Conservation (phyloP, 2,329 filamentous ascomycete species). For the Colletotrichum sublineola region DNA sequence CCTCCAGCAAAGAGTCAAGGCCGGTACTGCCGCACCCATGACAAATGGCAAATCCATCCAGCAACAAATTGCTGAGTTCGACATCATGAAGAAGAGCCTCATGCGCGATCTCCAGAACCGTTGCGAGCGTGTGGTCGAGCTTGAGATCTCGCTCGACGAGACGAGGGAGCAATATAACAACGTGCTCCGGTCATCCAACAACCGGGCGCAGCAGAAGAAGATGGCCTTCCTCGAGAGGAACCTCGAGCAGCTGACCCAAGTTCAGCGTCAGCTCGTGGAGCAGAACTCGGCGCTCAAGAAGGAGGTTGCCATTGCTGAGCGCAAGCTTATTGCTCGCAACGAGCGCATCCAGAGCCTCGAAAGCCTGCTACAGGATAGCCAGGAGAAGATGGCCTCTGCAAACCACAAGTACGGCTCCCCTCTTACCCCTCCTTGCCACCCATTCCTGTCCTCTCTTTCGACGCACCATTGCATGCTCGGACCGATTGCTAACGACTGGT, state of each 20-base stretch:
- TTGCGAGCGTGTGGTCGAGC: constrained; percentile 96
- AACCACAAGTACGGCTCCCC: constrained; percentile 85
- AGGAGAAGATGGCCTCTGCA: constrained; percentile 97
- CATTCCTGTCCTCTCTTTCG: background rate
- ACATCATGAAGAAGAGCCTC: constrained; percentile 99
- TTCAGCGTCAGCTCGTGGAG: constrained; percentile 97
- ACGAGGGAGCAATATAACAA: constrained; percentile 99
- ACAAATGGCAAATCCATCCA: constrained; percentile 91
- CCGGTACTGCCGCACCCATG: constrained; percentile 69
- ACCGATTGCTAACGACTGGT: constrained; percentile 31
- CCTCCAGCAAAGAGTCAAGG: constrained; percentile 80
- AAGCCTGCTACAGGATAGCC: constrained; percentile 91
- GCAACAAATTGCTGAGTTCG: constrained; percentile 98
- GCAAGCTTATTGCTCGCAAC: constrained; percentile 95
- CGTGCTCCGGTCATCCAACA: constrained; percentile 95
- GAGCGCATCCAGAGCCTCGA: constrained; percentile 97
- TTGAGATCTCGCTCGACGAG: constrained; percentile 97
- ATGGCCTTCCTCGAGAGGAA: constrained; percentile 99
- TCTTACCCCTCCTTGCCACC: background rate
- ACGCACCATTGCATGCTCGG: constrained; percentile 4
- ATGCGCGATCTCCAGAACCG: constrained; percentile 99
- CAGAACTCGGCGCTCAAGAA: constrained; percentile 98
- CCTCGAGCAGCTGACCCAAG: constrained; percentile 95
- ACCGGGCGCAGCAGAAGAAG: constrained; percentile 99
- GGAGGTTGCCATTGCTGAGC: constrained; percentile 97